These are phyloP conservation scores for Pachyrhizus erosus DNA, from an alignment of 306 rosid genomes.

Conservation along the genomic window DNA sequence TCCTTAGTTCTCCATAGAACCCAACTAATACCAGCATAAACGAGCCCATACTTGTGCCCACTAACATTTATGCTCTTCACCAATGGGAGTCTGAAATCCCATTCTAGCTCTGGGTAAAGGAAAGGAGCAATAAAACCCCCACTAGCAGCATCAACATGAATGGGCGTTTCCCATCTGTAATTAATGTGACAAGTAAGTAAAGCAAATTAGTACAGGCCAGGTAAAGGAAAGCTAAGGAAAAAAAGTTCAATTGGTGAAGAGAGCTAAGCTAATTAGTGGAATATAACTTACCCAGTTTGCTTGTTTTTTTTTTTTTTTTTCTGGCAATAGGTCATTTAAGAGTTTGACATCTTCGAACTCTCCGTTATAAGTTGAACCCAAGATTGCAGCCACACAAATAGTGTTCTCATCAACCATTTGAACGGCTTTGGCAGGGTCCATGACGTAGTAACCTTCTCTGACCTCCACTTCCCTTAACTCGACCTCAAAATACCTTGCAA, in stretches of 20 bases:
- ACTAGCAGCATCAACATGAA: conserved; percentile 88
- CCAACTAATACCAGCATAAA: conserved; percentile 89
- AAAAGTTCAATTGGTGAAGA: neutral
- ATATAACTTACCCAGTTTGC: conserved; percentile 56
- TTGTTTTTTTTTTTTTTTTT: conserved; percentile 73
- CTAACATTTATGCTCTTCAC: conserved; percentile 92
- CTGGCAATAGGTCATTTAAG: conserved; percentile 62
- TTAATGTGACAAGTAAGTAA: conserved; percentile 9
- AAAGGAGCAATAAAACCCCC: conserved; percentile 90
- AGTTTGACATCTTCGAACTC: conserved; percentile 85
- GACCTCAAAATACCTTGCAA: conserved; percentile 78
- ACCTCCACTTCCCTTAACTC: conserved; percentile 77
- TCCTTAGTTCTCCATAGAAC: conserved; percentile 66
- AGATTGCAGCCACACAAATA: conserved; percentile 80
- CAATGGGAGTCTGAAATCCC: conserved; percentile 84
- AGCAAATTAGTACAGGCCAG: neutral
- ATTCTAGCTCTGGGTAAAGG: conserved; percentile 75
- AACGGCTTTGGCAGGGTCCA: conserved; percentile 81
- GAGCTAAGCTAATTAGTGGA: neutral
- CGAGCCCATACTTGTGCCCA: conserved; percentile 86
- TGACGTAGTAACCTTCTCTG: conserved; percentile 73
- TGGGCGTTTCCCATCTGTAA: conserved; percentile 76
- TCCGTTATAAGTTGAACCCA: conserved; percentile 85
- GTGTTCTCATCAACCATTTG: conserved; percentile 87
- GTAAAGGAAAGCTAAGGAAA: neutral